These are phyloP conservation scores for Aspergillus sp. DNA, from an alignment of 2,329 filamentous ascomycete genomes.

Conservation along the genomic window DNA sequence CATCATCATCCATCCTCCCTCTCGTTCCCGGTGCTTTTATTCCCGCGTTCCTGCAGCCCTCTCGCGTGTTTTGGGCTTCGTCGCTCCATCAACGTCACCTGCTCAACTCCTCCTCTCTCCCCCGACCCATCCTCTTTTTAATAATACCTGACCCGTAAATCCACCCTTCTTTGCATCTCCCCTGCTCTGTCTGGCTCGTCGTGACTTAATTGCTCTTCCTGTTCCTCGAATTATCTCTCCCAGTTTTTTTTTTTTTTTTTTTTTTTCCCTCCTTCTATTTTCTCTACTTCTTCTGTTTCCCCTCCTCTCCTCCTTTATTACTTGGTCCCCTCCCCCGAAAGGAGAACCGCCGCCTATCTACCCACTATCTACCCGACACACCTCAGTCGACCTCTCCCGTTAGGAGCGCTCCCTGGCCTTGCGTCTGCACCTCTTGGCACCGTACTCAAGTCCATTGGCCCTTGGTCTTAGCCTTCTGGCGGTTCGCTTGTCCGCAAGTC, in stretches of 20 bases:
- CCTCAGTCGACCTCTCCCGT: slow-evolving; percentile 1
- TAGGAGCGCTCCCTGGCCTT: slow-evolving; percentile 23
- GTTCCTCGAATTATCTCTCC: slow-evolving; percentile 21
- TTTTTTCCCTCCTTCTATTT: slow-evolving; percentile 17
- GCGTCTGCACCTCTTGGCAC: slow-evolving; percentile 39
- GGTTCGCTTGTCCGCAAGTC: slow-evolving; percentile 31
- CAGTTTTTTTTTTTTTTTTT: slow-evolving; percentile 21
- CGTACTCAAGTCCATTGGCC: slow-evolving; percentile 28
- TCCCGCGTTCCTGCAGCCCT: slow-evolving; percentile 36
- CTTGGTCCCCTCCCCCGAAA: slow-evolving; percentile 16
- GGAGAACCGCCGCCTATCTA: slow-evolving; percentile 12
- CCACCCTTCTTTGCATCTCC: slow-evolving; percentile 21
- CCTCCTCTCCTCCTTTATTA: slow-evolving; percentile 21
- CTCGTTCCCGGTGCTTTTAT: slow-evolving; percentile 30
- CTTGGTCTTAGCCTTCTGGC: slow-evolving; percentile 30
- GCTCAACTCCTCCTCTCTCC: slow-evolving; percentile 29
- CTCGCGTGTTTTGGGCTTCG: slow-evolving; percentile 36
- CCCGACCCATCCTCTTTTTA: slow-evolving; percentile 21
- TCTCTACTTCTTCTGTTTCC: slow-evolving; percentile 7
- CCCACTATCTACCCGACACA: slow-evolving; percentile 14
- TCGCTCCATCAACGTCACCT: slow-evolving; percentile 41
- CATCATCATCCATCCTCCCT: slow-evolving; percentile 17
- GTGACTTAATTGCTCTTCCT: slow-evolving; percentile 21
- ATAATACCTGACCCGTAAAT: slow-evolving; percentile 24
- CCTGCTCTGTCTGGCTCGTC: slow-evolving; percentile 23